Evolutionary conservation across 208 protist genomes (phyloP).

Genomic region (Wallacemonas sp.): DNA sequence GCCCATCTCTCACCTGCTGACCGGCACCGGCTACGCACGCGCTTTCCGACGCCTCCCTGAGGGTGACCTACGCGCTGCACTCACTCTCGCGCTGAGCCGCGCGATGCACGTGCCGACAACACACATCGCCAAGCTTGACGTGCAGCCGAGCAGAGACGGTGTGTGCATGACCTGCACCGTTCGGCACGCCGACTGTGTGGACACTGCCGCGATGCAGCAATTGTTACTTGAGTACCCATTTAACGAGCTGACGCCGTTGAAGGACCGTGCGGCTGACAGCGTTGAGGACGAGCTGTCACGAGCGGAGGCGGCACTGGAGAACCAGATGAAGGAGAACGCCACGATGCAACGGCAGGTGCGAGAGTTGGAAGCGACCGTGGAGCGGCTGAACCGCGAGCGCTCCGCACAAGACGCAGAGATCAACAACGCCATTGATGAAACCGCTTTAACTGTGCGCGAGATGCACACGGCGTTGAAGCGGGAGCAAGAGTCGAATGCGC

Average conservation of each 20-base stretch:
- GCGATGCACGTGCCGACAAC: constrained; percentile 37
- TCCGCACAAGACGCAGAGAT: constrained; percentile 32
- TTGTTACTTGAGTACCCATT: constrained; percentile 44
- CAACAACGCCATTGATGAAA: constrained; percentile 47
- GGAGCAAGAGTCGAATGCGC: constrained; percentile 1
- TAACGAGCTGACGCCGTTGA: constrained; percentile 27
- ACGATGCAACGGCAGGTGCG: constrained; percentile 22
- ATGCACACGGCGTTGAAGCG: constrained; percentile 47
- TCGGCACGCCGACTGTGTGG: constrained; percentile 28
- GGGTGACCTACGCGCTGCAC: constrained; percentile 35
- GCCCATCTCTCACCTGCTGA: constrained; percentile 43
- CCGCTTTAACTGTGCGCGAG: constrained; percentile 49
- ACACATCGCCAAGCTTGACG: constrained; percentile 35
- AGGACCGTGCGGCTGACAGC: constrained; percentile 10
- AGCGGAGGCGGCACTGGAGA: constrained; percentile 18
- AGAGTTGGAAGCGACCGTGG: constrained; percentile 37
- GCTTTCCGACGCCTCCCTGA: constrained; percentile 18
- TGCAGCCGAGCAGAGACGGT: constrained; percentile 32
- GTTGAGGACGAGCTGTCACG: constrained; percentile 25
- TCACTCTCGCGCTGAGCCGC: constrained; percentile 45
- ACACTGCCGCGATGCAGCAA: constrained; percentile 38
- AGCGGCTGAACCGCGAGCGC: constrained; percentile 31
- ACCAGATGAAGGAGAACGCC: constrained; percentile 19
- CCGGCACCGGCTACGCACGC: constrained; percentile 33
- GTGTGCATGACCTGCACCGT: constrained; percentile 51